Evolutionary conservation across 441 rosid species (phyloP), one percentile per base, ranked within the genome.

Genomic region (Erodium texanum): DNA sequence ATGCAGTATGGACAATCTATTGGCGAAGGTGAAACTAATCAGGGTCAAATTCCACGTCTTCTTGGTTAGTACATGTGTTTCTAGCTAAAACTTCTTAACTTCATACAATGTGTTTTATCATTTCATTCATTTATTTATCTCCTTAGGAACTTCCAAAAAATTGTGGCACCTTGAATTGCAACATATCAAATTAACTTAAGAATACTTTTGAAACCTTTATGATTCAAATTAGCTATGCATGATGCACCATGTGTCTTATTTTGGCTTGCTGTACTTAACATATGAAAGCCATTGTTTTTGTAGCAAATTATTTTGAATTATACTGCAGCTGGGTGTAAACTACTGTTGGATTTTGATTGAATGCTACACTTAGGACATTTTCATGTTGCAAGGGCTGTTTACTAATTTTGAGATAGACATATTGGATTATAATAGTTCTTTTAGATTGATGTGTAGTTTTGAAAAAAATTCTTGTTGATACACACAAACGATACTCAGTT

Each of bases 1-100:
- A 92, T 94, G 97, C 80, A 74, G 70, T 84, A 86, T 80, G 98
- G 97, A 27, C 87, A 82, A 76, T 84, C 85, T 22, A 83, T 90
- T 72, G 93, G 85, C 74, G 90, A 89, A 56, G 74, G 69, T 32
- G 85, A 85, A 67, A 77, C 70, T 61, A 68, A 70, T 67, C 86
- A 69, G 73, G 95, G 94, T 68, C 85, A 86, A 73, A 88, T 94
- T 81, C 92, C 98, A 32, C 87, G 77, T 70, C 94, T 92, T 75
- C 86, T 92, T 77, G 98, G 99, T 94, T 59, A 61, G 87, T 76
- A 14, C n/a, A 38, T 3, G 2, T 19, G 62, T 16, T 69, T 7
- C 29, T 6, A 29, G 1, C 72, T 24, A 43, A 62, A 62, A 24
- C 27, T 69, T 68, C 22, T 0, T 58, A 62, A 24, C 27, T 69